These are phyloP conservation scores for Danielia reshetovae DNA, from an alignment of 805 yeast species.

Conservation along the genomic window DNA sequence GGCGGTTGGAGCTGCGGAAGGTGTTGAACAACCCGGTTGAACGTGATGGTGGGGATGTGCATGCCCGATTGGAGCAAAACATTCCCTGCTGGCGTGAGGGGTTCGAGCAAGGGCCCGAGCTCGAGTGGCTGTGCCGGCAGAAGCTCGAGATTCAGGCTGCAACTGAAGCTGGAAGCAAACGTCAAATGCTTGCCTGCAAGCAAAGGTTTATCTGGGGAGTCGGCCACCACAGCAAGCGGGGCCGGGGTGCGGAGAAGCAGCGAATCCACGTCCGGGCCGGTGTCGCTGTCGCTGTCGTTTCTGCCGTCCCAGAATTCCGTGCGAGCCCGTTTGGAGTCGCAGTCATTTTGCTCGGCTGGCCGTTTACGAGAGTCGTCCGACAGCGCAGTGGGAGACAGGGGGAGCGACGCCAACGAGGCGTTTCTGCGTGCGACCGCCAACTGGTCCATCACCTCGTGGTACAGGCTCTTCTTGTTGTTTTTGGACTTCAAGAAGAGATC, in stretches of 20 bases:
- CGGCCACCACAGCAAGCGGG: conserved; percentile 16
- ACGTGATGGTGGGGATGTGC: conserved; percentile 10
- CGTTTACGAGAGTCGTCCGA: conserved; percentile 9
- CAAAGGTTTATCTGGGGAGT: conserved; percentile 39
- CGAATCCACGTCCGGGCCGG: conserved; percentile 7
- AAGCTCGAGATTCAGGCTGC: conserved; percentile 59
- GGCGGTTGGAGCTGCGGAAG: conserved; percentile 10
- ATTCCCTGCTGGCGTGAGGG: conserved; percentile 51
- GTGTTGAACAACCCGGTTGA: conserved; percentile 7
- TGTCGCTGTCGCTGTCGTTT: conserved; percentile 7
- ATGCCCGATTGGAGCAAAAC: conserved; percentile 2
- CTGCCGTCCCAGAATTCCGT: conserved; percentile 4
- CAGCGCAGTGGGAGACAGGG: conserved; percentile 14
- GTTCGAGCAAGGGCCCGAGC: conserved; percentile 64
- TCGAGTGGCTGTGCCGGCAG: conserved; percentile 56
- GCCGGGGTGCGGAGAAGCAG: conserved; percentile 13
- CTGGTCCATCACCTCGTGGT: conserved; percentile 43
- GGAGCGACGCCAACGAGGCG: conserved; percentile 6
- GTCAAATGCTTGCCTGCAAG: conserved; percentile 42
- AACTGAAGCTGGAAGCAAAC: conserved; percentile 63
- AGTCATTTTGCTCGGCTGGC: background rate
- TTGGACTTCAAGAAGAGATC: conserved; percentile 70
- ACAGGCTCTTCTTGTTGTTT: conserved; percentile 42
- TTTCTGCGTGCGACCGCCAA: conserved; percentile 16
- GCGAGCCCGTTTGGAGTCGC: conserved; percentile 1